Conservation (phyloP, 805 yeast genomes). For the Saccharomycopsis fermentans region DNA sequence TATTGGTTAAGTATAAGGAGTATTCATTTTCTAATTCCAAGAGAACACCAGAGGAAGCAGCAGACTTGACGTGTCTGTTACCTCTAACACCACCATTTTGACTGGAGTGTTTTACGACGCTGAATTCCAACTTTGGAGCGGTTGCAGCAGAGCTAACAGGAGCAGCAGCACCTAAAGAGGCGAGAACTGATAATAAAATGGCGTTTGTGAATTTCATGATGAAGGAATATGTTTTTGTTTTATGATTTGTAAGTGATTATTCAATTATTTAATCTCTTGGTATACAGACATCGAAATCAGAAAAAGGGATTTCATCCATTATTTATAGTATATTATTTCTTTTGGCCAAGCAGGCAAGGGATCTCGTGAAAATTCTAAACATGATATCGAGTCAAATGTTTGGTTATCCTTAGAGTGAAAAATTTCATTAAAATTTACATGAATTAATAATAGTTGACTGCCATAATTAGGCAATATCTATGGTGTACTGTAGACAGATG, state of each 20-base stretch:
- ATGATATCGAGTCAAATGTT: too few species aligned
- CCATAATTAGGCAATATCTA: too few species aligned
- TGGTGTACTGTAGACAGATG: too few species aligned
- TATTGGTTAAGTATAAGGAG: conserved; percentile 35
- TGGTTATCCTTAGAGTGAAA: too few species aligned
- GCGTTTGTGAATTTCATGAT: conserved; percentile 8
- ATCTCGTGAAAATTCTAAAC: too few species aligned
- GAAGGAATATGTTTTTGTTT: neutral
- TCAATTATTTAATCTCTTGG: too few species aligned
- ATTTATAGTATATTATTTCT: neutral
- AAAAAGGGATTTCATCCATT: neutral
- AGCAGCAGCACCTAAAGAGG: conserved; percentile 10
- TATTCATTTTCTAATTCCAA: conserved; percentile 28
- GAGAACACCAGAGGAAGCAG: conserved; percentile 2
- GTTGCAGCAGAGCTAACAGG: conserved; percentile 2
- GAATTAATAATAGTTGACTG: too few species aligned
- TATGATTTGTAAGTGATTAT: neutral
- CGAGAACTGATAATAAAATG: conserved; percentile 2
- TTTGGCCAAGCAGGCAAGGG: neutral
- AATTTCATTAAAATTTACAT: too few species aligned
- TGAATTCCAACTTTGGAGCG: conserved; percentile 5
- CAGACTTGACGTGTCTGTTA: neutral
- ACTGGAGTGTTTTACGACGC: conserved; percentile 6
- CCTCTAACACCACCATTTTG: neutral
- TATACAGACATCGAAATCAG: too few species aligned